Percentiles rank a stretch among this genome's conserved stretches.
These are phyloP conservation scores for Xylaria palmicola DNA, from an alignment of 495 filamentous ascomycete species.

Conservation along the genomic window DNA sequence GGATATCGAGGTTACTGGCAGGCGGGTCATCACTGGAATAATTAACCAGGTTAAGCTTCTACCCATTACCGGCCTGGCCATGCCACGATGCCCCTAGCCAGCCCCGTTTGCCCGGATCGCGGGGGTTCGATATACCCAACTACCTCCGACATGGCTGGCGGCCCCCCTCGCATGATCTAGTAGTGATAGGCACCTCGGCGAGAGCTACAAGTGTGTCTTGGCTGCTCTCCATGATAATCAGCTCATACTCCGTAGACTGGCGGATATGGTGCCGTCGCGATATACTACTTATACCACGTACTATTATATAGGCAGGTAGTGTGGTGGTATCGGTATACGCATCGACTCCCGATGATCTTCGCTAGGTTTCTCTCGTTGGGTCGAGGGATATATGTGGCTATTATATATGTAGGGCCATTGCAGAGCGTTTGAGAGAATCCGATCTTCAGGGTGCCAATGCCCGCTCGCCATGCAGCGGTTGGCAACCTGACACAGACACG, in stretches of 20 bases:
- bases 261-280: too few species aligned
- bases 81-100: background rate
- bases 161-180: too few species aligned
- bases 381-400: background rate
- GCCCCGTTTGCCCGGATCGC: background rate
- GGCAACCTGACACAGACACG: background rate
- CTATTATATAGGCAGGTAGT: background rate
- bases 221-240: too few species aligned
- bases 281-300: too few species aligned
- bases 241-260: too few species aligned
- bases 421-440: slow-evolving; percentile 8
- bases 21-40: background rate
- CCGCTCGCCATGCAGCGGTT: background rate
- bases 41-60: background rate
- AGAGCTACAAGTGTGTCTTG: too few species aligned
- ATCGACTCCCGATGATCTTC: background rate
- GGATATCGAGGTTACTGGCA: background rate
- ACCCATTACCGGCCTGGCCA: background rate
- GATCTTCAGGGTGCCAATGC: background rate
- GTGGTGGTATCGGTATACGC: too few species aligned
- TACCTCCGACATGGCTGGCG: too few species aligned
- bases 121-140: background rate
- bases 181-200: too few species aligned
- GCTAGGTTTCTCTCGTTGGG: background rate
- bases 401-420: background rate